These are phyloP conservation scores for Rhizoclosmatium sp. DNA, from an alignment of 192 early-diverging fungal species.

Conservation along the genomic window DNA sequence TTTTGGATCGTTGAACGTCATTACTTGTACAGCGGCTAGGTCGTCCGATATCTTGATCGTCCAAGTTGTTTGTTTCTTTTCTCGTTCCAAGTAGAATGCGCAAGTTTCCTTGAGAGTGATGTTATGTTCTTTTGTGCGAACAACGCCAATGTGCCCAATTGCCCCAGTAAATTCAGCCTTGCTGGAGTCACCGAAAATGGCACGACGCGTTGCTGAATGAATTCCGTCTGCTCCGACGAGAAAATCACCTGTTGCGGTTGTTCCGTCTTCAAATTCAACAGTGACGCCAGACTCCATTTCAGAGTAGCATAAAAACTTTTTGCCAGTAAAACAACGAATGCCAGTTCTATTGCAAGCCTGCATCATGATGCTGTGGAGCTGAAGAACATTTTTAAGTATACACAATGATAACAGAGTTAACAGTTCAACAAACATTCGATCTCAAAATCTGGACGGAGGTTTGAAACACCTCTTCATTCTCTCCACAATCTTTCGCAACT, in stretches of 20 bases:
- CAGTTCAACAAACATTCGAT: background rate
- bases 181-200: slow-evolving; percentile 40
- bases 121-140: slow-evolving; percentile 6
- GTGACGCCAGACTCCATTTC: background rate
- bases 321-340: background rate
- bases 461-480: background rate
- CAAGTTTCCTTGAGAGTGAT: background rate
- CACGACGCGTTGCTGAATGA: slow-evolving; percentile 12
- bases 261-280: slow-evolving; percentile 18
- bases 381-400: too few relatives aligned
- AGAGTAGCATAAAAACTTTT: background rate
- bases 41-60: slow-evolving; percentile 10
- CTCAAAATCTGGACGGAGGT: background rate
- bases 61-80: background rate
- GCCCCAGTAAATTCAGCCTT: slow-evolving; percentile 20
- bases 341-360: background rate
- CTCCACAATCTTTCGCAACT: background rate
- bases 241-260: slow-evolving; percentile 4
- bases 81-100: slow-evolving; percentile 6
- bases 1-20: too few relatives aligned
- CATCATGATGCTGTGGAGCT: slow-evolving; percentile 14
- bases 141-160: slow-evolving; percentile 16
- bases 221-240: slow-evolving; percentile 37
- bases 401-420: too few relatives aligned
- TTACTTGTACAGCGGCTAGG: background rate